A percentile compares a stretch with the other conserved stretches of the same genome.
phyloP scores from a whole-genome alignment of 1,284 basidiomycete genomes.

The Flammula alnicola region DNA sequence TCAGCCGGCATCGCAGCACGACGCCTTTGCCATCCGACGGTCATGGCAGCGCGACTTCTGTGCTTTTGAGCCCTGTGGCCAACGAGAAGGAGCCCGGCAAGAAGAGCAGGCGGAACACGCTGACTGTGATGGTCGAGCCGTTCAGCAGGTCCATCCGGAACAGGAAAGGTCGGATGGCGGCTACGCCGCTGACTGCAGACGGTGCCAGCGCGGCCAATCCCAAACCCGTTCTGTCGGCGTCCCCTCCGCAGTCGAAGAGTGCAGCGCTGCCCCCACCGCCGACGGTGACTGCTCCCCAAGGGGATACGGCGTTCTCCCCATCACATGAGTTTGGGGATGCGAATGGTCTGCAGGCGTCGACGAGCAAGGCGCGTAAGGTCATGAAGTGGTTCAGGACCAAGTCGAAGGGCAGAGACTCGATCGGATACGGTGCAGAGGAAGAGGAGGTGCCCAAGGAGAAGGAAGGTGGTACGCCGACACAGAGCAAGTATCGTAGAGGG shows the following conservation, averaged over 20 bases:
- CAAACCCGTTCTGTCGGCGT: constrained; percentile 11
- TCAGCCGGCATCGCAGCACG: constrained; percentile 9
- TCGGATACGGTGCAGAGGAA: constrained; percentile 32
- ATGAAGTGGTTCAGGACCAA: constrained; percentile 83
- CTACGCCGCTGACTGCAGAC: constrained; percentile 34
- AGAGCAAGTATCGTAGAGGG: constrained; percentile 26
- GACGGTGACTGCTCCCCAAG: neutral
- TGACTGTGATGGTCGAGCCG: constrained; percentile 84
- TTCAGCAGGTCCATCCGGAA: constrained; percentile 63
- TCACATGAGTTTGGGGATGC: constrained; percentile 31
- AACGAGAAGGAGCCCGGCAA: constrained; percentile 42
- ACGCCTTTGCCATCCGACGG: constrained; percentile 33
- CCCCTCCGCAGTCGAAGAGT: constrained; percentile 15
- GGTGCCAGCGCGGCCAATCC: constrained; percentile 23
- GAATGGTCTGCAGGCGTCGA: constrained; percentile 59
- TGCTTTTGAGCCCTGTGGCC: constrained; percentile 28
- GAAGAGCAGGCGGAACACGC: constrained; percentile 76
- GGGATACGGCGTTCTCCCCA: constrained; percentile 18
- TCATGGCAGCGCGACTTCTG: constrained; percentile 25
- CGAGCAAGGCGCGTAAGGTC: constrained; percentile 75
- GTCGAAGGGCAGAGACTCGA: constrained; percentile 58
- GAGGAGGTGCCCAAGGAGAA: constrained; percentile 25
- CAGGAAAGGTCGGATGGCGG: constrained; percentile 43
- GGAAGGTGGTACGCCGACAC: constrained; percentile 21
- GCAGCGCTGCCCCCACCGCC: constrained; percentile 14